phyloP scores from a whole-genome alignment of 768 basidiomycete species.

The Pholiota conissans region DNA sequence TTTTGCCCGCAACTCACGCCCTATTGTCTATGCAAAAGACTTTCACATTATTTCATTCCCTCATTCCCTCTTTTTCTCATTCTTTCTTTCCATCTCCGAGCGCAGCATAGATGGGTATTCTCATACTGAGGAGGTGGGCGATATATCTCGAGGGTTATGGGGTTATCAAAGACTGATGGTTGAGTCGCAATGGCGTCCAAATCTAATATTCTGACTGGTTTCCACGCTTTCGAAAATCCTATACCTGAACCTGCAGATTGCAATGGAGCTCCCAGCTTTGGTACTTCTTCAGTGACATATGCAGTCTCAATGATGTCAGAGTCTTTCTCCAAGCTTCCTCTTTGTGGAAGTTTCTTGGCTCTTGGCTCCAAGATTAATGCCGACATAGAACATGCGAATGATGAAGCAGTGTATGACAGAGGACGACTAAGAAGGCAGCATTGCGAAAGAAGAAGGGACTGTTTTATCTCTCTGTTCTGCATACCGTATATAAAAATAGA shows the following conservation, averaged over 20 bases:
- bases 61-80: background rate
- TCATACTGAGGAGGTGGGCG: slow-evolving; percentile 55
- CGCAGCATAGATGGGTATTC: slow-evolving; percentile 37
- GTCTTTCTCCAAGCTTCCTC: slow-evolving; percentile 7
- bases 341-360: background rate
- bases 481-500: background rate
- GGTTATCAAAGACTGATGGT: slow-evolving; percentile 64
- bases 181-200: slow-evolving; percentile 59
- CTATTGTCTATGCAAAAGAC: background rate
- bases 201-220: slow-evolving; percentile 29
- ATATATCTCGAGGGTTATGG: slow-evolving; percentile 46
- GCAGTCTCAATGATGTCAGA: slow-evolving; percentile 5
- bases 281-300: slow-evolving; percentile 6
- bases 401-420: background rate
- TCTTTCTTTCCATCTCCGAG: background rate
- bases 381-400: slow-evolving; percentile 7
- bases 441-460: background rate
- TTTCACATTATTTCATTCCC: background rate
- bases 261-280: slow-evolving; percentile 8
- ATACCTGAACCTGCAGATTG: slow-evolving; percentile 6
- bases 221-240: slow-evolving; percentile 28
- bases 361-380: slow-evolving; percentile 7
- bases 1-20: background rate
- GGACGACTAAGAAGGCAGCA: background rate
- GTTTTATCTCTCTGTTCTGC: background rate